Evolutionary conservation across 768 basidiomycete genomes (phyloP), one percentile per base, ranked within the genome.

Genomic region (Mycena leptocephala): DNA sequence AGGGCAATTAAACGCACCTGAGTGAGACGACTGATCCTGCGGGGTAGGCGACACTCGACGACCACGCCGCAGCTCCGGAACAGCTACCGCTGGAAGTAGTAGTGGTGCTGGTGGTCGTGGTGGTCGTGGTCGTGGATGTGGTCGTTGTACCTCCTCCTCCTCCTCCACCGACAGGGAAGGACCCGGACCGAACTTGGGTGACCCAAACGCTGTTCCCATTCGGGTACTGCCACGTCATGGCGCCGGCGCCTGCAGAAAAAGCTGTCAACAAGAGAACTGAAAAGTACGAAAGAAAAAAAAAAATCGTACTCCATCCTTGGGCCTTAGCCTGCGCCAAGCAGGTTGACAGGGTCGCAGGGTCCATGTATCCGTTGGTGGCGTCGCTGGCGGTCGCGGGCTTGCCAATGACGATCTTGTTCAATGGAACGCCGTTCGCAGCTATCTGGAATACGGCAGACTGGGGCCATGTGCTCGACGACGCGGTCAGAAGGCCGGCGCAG

Each of bases 231-330:
- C 75, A 76, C 13, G 70, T 62, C 84, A 83, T 84, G 32, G 81
- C 81, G 37, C 84, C 84, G n/a, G n/a, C n/a, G n/a, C n/a, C n/a
- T n/a, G n/a, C n/a, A n/a, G n/a, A n/a, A n/a, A n/a, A n/a, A n/a
- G n/a, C n/a, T n/a, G n/a, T n/a, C n/a, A n/a, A n/a, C n/a, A n/a
- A n/a, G n/a, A n/a, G n/a, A n/a, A n/a, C n/a, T n/a, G n/a, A n/a
- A n/a, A n/a, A n/a, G n/a, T n/a, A n/a, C n/a, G n/a, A n/a, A n/a
- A n/a, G n/a, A n/a, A n/a, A n/a, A n/a, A n/a, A n/a, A n/a, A n/a
- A n/a, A n/a, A n/a, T n/a, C 93, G 85, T 75, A 92, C 92, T 89
- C 95, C 95, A 95, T 32, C 93, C 94, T 67, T 88, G 72, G n/a
- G 77, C 79, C 77, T 91, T 90, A 0, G 93, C 95, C 81, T 92